A percentile compares a stretch with the other conserved stretches of the same genome.
Conservation (phyloP, 331 rosid species). For the Phaseolus coccineus region DNA sequence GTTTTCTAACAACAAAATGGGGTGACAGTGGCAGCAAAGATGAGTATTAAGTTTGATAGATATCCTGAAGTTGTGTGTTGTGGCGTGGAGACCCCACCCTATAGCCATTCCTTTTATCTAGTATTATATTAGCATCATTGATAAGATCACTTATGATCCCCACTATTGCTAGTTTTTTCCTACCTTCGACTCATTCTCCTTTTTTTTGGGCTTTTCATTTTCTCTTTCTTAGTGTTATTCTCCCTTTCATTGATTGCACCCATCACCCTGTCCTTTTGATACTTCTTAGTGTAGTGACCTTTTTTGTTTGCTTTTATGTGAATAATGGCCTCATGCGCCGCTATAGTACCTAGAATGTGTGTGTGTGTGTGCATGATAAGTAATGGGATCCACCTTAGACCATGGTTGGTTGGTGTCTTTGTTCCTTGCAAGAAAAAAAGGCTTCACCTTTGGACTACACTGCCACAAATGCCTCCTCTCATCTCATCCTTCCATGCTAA, state of each 20-base stretch:
- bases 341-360: constrained; percentile 45
- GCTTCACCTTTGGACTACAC: not conserved
- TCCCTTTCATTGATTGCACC: constrained; percentile 54
- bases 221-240: constrained; percentile 46
- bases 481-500: not conserved
- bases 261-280: constrained; percentile 49
- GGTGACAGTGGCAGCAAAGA: too few relatives aligned
- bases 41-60: constrained; percentile 36
- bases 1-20: too few relatives aligned
- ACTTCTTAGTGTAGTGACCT: constrained; percentile 47
- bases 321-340: constrained; percentile 59
- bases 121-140: constrained; percentile 46
- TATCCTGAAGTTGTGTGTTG: constrained; percentile 49
- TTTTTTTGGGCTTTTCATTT: constrained; percentile 28
- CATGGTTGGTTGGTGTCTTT: not conserved
- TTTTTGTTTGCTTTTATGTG: constrained; percentile 49
- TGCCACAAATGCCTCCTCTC: not conserved
- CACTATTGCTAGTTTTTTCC: constrained; percentile 34
- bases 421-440: constrained; percentile 29
- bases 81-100: constrained; percentile 51
- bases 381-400: constrained; percentile 51
- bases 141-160: constrained; percentile 42
- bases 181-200: constrained; percentile 41
- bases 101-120: constrained; percentile 19
- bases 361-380: constrained; percentile 23